These are phyloP conservation scores for Flaveria robusta DNA, from an alignment of 129 eudicot genomes.

Conservation along the genomic window DNA sequence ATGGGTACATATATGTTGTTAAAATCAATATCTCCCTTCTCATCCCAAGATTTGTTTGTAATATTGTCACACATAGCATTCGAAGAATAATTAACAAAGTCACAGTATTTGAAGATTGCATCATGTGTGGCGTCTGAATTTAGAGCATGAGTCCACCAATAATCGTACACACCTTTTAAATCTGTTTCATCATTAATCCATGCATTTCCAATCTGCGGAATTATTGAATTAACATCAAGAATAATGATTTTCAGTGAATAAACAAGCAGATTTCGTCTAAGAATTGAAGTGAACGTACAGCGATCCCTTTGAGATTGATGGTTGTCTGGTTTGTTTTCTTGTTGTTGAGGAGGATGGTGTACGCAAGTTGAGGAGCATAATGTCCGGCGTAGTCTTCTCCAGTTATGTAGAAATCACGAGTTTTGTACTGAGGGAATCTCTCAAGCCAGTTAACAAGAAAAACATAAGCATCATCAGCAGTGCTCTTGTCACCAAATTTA, in stretches of 20 bases:
- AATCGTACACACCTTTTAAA: conserved; percentile 27
- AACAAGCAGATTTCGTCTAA: background rate
- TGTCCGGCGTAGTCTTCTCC: conserved; percentile 57
- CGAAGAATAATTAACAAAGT: conserved; percentile 9
- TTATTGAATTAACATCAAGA: background rate
- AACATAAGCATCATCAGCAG: conserved; percentile 43
- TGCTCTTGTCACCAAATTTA: conserved; percentile 34
- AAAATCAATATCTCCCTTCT: conserved; percentile 25
- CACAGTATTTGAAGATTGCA: conserved; percentile 27
- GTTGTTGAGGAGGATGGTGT: conserved; percentile 34
- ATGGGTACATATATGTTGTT: conserved; percentile 42
- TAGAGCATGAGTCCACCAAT: conserved; percentile 44
- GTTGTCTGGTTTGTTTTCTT: conserved; percentile 39
- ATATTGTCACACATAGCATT: conserved; percentile 14
- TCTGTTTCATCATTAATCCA: conserved; percentile 40
- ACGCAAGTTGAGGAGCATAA: conserved; percentile 54
- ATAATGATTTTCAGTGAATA: background rate
- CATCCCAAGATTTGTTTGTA: background rate
- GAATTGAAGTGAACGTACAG: conserved; percentile 32
- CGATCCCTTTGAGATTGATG: conserved; percentile 48
- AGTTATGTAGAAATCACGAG: conserved; percentile 42
- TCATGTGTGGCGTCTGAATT: conserved; percentile 40
- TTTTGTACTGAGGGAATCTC: conserved; percentile 51
- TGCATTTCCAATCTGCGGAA: conserved; percentile 46
- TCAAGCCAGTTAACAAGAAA: conserved; percentile 47